phyloP scores from a whole-genome alignment of 2,329 filamentous ascomycete species.

The Clarireedia hainanense region DNA sequence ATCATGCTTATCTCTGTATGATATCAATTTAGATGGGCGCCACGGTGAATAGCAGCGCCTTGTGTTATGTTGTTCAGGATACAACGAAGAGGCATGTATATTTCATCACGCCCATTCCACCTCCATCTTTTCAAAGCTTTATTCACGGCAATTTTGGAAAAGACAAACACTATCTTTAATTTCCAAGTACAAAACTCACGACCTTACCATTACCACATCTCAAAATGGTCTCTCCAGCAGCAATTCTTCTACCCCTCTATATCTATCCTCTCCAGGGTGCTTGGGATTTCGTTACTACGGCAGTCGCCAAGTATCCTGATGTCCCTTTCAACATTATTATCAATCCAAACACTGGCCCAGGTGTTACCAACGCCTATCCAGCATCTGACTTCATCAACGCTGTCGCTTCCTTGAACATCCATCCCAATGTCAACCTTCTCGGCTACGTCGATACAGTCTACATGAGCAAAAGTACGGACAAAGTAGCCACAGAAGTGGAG shows the following conservation, averaged over 20 bases:
- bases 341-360: conserved; percentile 2
- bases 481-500: background rate
- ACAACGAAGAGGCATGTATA: too few relatives aligned
- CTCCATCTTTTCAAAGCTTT: too few relatives aligned
- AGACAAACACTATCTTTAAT: too few relatives aligned
- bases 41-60: too few relatives aligned
- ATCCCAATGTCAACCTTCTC: conserved; percentile 2
- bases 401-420: background rate
- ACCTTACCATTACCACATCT: background rate
- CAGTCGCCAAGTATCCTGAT: background rate
- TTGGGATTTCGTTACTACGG: conserved; percentile 3
- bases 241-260: conserved; percentile 7
- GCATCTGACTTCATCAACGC: background rate
- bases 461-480: background rate
- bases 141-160: too few relatives aligned
- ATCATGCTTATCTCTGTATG: too few relatives aligned
- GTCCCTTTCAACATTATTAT: conserved; percentile 6
- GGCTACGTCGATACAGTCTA: conserved; percentile 6
- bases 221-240: conserved; percentile 2
- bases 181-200: background rate
- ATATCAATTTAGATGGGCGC: too few relatives aligned
- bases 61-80: too few relatives aligned
- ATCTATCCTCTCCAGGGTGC: background rate
- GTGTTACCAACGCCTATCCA: background rate
- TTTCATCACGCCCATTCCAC: too few relatives aligned